Evolutionary conservation across 2,329 filamentous ascomycete genomes (phyloP), one percentile per base, ranked within the genome.

Genomic region (Aspergillus udagawae): DNA sequence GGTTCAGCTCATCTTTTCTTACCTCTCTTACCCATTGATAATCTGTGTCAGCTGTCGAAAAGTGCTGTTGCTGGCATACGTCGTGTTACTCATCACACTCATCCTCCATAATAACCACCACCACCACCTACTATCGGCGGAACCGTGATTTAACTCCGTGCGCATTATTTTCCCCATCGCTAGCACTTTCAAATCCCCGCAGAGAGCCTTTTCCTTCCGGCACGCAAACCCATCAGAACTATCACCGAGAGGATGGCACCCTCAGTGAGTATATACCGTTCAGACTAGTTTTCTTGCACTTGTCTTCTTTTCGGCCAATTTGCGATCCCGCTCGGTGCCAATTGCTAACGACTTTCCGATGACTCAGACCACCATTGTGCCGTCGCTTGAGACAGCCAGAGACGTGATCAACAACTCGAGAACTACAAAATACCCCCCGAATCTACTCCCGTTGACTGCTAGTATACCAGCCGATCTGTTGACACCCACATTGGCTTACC

Each of bases 401-500:
- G 78, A 83, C 54, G 78, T 87, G 49, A 73, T 89, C 63, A 72
- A 78, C 49, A 75, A 79, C 54, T 79, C 81, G 23, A 75, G 75
- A 66, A 73, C 76, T 27, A 78, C 81, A 42, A 70, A 80, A 54
- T 83, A 83, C 63, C 78, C 85, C 56, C 87, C 89, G 3, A 96
- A 94, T 67, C 83, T 95, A 60, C 84, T 96, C 8, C 91, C 92
- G 1, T 75, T 96, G 45, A 92, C 88, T 75, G 87, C 89, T 27
- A 90, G 92, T 63, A 91, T 96, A 66, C 86, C 91, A 5, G 93
- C 93, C 66, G 93, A 97, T 75, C 87, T 97, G 65, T 83, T 97
- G 73, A 99, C 93, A 1, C 94, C 94, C 3, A 93, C 91, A n/a
- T 85, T 90, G 61, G 93, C 95, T 65, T 99, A 97, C 76, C 83